Evolutionary conservation across 2,329 filamentous ascomycete genomes (phyloP).

Genomic region (Ceratocystis papillata): DNA sequence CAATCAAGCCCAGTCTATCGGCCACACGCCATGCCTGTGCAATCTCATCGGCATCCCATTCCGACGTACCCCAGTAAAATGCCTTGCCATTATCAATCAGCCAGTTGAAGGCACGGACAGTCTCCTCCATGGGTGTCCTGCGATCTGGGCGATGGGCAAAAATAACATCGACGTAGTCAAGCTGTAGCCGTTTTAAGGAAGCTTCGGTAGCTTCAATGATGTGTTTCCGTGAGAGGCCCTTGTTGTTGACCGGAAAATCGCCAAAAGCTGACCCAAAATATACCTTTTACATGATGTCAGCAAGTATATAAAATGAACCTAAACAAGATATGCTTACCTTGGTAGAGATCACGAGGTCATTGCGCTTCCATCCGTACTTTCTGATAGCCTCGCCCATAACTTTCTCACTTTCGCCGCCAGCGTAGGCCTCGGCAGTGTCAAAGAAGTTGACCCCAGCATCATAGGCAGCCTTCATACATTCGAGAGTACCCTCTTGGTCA

Average conservation of each 20-base stretch:
- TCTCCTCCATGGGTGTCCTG: constrained; percentile 59
- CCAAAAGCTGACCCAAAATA: constrained; percentile 54
- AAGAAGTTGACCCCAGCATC: constrained; percentile 54
- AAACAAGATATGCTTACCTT: constrained; percentile 33
- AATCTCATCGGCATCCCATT: constrained; percentile 58
- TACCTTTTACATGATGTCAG: constrained; percentile 29
- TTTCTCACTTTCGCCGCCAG: constrained; percentile 50
- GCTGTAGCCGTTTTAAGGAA: constrained; percentile 47
- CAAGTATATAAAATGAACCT: background rate
- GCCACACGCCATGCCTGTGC: constrained; percentile 51
- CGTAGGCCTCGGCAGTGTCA: constrained; percentile 50
- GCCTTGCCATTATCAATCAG: constrained; percentile 57
- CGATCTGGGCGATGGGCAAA: constrained; percentile 60
- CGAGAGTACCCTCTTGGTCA: constrained; percentile 40
- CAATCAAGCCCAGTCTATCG: constrained; percentile 50
- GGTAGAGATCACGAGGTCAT: constrained; percentile 50
- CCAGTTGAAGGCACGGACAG: constrained; percentile 59
- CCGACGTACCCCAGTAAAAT: constrained; percentile 60
- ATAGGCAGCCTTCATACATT: constrained; percentile 52
- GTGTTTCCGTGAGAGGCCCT: constrained; percentile 58
- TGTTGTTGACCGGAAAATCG: constrained; percentile 54
- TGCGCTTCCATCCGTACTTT: constrained; percentile 51
- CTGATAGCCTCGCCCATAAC: constrained; percentile 52
- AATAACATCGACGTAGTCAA: constrained; percentile 56
- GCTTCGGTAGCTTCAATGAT: constrained; percentile 54